phyloP scores from a whole-genome alignment of 1,139 yeast genomes.

The Pneumocystis murina region DNA sequence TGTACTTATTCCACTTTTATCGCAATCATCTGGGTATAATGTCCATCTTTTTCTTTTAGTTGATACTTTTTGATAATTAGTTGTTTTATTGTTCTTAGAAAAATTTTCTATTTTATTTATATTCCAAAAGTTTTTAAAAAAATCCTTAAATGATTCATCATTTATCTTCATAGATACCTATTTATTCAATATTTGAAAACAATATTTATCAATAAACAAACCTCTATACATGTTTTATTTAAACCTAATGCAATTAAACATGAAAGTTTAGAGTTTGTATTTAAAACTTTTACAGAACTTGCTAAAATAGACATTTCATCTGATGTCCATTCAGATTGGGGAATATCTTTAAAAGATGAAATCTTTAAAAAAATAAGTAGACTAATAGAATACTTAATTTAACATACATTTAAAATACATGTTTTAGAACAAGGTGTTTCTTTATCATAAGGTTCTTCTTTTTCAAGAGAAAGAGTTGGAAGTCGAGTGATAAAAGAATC shows the following conservation, averaged over 20 bases:
- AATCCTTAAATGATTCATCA: not conserved
- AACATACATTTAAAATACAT: conserved; percentile 10
- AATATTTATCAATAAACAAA: not conserved
- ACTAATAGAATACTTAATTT: not conserved
- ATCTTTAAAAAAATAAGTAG: not conserved
- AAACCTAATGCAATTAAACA: not conserved
- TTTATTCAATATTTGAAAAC: not conserved
- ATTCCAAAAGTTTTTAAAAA: not conserved
- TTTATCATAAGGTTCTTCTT: conserved; percentile 6
- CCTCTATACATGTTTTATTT: not conserved
- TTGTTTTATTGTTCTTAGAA: not conserved
- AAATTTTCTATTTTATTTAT: conserved; percentile 1
- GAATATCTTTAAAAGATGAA: not conserved
- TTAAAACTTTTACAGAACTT: not conserved
- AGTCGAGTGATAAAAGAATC: conserved; percentile 5
- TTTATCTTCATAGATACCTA: not conserved
- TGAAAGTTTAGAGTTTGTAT: not conserved
- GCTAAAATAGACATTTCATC: not conserved
- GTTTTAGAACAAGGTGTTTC: conserved; percentile 10
- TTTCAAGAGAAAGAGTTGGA: conserved; percentile 6
- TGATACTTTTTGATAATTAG: not conserved
- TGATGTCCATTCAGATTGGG: conserved; percentile 6
- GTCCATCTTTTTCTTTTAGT: conserved; percentile 13
- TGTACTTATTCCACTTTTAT: conserved; percentile 12
- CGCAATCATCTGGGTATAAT: conserved; percentile 14